phyloP scores from a whole-genome alignment of 495 filamentous ascomycete species.

The Annulohypoxylon stygium region DNA sequence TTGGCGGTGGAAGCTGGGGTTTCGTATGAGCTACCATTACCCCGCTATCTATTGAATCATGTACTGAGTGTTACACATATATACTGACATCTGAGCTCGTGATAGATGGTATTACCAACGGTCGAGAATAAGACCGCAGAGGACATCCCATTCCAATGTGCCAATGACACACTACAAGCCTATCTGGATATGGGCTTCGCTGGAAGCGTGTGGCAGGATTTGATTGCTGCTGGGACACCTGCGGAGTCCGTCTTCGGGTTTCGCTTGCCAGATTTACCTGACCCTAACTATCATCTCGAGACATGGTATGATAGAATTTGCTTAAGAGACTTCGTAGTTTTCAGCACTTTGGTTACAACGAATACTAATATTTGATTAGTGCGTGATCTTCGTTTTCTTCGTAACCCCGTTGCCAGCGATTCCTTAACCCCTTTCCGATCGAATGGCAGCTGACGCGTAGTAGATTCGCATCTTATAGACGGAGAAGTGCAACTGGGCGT shows the following conservation, averaged over 20 bases:
- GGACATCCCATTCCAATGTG: conserved; percentile 30
- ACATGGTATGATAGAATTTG: conserved; percentile 22
- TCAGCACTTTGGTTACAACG: not conserved
- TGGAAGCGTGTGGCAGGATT: conserved; percentile 38
- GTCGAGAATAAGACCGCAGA: conserved; percentile 22
- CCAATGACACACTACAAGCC: conserved; percentile 36
- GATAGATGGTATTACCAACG: conserved; percentile 40
- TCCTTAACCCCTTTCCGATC: not conserved
- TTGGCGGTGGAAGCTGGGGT: conserved; percentile 45
- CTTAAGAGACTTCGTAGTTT: not conserved
- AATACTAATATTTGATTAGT: conserved; percentile 18
- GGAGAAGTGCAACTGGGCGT: conserved; percentile 28
- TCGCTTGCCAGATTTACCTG: conserved; percentile 40
- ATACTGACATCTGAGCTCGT: not conserved
- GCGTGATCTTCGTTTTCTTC: not conserved
- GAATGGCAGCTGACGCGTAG: not conserved
- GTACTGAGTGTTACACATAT: not conserved
- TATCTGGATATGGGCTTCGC: conserved; percentile 32
- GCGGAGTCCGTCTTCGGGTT: conserved; percentile 46
- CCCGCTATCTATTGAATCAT: not conserved
- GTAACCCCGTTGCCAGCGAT: not conserved
- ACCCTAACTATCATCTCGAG: conserved; percentile 45
- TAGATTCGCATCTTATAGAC: conserved; percentile 40
- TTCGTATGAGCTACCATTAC: conserved; percentile 27
- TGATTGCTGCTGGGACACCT: conserved; percentile 44